Evolutionary conservation across 2,329 filamentous ascomycete species (phyloP).

Genomic region (Raffaelea deltoideospora): DNA sequence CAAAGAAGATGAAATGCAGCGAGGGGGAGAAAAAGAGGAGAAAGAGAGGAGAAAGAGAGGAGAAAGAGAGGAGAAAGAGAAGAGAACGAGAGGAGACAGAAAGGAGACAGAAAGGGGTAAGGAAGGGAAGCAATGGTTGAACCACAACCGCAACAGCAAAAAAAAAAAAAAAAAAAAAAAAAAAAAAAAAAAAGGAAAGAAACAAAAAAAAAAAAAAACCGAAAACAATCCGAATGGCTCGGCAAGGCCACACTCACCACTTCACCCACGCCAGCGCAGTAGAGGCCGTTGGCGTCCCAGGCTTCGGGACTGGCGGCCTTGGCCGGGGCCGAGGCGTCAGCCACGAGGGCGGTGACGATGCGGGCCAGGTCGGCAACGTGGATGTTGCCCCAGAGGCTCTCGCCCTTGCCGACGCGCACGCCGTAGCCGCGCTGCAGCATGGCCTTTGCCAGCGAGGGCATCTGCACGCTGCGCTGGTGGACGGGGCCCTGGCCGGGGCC

Average conservation of each 20-base stretch:
- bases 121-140: too few relatives aligned
- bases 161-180: too few relatives aligned
- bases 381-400: slow-evolving; percentile 1
- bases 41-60: too few relatives aligned
- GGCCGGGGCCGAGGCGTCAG: background rate
- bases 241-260: background rate
- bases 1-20: too few relatives aligned
- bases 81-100: background rate
- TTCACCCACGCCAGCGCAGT: background rate
- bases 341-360: background rate
- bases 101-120: too few relatives aligned
- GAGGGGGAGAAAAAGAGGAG: too few relatives aligned
- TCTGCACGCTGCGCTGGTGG: slow-evolving; percentile 1
- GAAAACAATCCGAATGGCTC: too few relatives aligned
- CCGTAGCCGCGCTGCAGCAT: background rate
- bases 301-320: background rate
- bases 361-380: background rate
- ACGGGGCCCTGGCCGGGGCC: background rate
- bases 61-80: background rate
- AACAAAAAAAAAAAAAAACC: background rate
- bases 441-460: background rate
- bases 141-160: too few relatives aligned
- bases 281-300: background rate
- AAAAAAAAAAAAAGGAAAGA: background rate
- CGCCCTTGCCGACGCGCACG: background rate